Evolutionary conservation across 2,329 filamentous ascomycete species (phyloP).

Genomic region (Drechslerella coelobrocha): DNA sequence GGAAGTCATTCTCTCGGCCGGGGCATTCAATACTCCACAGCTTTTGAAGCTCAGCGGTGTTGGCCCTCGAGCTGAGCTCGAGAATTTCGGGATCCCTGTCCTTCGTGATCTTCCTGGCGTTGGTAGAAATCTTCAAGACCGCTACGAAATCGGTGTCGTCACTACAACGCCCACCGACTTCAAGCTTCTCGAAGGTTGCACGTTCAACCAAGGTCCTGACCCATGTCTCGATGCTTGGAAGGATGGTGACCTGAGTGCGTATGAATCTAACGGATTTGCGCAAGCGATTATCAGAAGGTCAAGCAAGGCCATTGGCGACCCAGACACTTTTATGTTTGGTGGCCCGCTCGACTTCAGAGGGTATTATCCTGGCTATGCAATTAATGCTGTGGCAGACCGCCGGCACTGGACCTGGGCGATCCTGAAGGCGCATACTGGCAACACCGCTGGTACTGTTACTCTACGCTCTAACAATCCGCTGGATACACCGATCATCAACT

Average conservation of each 20-base stretch:
- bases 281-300: constrained; percentile 36
- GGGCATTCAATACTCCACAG: constrained; percentile 51
- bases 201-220: constrained; percentile 57
- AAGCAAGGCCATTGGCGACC: constrained; percentile 61
- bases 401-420: constrained; percentile 63
- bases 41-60: constrained; percentile 53
- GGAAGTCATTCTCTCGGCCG: constrained; percentile 52
- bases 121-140: constrained; percentile 70
- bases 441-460: constrained; percentile 67
- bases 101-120: constrained; percentile 68
- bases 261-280: constrained; percentile 44
- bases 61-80: constrained; percentile 47
- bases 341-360: constrained; percentile 53
- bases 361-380: constrained; percentile 62
- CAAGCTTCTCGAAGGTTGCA: constrained; percentile 57
- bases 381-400: constrained; percentile 60
- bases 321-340: constrained; percentile 62
- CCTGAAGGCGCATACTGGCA: constrained; percentile 70
- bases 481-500: constrained; percentile 69
- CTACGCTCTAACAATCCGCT: constrained; percentile 69
- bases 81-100: constrained; percentile 56
- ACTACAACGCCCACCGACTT: constrained; percentile 61
- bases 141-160: constrained; percentile 65
- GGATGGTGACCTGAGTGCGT: constrained; percentile 50
- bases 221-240: constrained; percentile 57